Base-by-base conservation (phyloP, 306 rosid genomes). In the Pyrus betulifolia region DNA sequence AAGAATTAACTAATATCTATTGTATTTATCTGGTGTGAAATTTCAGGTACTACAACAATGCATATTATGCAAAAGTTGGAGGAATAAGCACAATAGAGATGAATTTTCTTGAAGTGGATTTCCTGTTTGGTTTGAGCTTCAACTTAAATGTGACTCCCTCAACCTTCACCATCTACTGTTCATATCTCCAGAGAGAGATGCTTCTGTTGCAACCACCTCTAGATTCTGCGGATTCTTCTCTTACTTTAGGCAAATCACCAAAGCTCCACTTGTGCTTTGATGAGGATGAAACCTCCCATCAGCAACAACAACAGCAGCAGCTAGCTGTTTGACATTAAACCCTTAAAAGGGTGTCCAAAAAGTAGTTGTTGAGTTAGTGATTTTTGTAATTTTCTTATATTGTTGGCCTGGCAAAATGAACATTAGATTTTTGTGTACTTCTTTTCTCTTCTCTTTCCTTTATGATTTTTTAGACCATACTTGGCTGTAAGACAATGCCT, bases 1-100 rank as follows among this genome's bases (percentile, higher is more conserved):
- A 30, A 21, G 57, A 30, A 18, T 52, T 30, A 35, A 11, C 2
- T 52, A 23, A 45, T 59, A 69, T 76, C 44, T 22, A 25, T 21
- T 40, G 40, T 1, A 35, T 46, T 11, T 6, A 57, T 15, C 28
- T 67, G n/a, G 33, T 25, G 68, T 22, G 64, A 57, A 38, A 74
- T 67, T 40, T 78, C 83, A 95, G 99, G 87, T 95, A 84, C 86
- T 92, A 95, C 84, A 95, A 92, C 88, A 95, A 95, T 82, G 99
- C 98, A 15, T 95, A 89, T 85, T 95, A 88, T 86, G 99, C 99
- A 82, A 95, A 91, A 88, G 93, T 95, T 61, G 99, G 99, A 82
- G 98, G 99, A 72, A 92, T 95, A 66, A 92, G 96, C 79, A 95
- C 93, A 67, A 72, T 65, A 38, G 99, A 95, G 85, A 95, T 95